Evolutionary conservation across 257 asterid species (phyloP).

Genomic region (Nicotiana attenuata): DNA sequence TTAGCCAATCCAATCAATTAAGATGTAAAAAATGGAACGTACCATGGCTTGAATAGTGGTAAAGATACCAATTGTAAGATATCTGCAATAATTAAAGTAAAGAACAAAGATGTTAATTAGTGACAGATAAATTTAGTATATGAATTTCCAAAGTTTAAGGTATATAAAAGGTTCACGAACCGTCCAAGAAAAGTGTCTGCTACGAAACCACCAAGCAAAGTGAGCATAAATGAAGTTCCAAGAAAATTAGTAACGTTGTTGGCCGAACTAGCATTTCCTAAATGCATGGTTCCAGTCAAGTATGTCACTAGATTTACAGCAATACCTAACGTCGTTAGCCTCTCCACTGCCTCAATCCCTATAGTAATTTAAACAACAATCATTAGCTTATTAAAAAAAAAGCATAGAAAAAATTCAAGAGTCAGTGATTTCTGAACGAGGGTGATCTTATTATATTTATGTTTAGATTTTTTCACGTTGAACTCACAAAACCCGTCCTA

Average conservation of each 20-base stretch:
- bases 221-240: constrained; percentile 83
- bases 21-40: constrained; percentile 2
- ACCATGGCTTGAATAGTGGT: constrained; percentile 76
- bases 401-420: background rate
- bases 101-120: background rate
- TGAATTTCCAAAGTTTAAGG: background rate
- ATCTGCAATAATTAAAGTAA: constrained; percentile 30
- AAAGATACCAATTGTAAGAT: constrained; percentile 69
- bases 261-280: constrained; percentile 76
- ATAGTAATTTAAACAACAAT: no score
- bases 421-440: background rate
- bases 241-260: constrained; percentile 77
- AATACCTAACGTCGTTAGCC: constrained; percentile 85
- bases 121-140: background rate
- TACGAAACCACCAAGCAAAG: constrained; percentile 75
- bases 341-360: constrained; percentile 71
- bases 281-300: constrained; percentile 77
- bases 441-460: no score
- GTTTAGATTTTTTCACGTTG: no score
- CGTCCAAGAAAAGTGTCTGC: constrained; percentile 86
- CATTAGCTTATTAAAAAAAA: no score
- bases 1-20: background rate
- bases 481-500: background rate
- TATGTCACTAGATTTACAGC: constrained; percentile 83
- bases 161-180: constrained; percentile 19